Conservation (phyloP, 2,329 filamentous ascomycete genomes). For the Aspergillus puulaauensis region DNA sequence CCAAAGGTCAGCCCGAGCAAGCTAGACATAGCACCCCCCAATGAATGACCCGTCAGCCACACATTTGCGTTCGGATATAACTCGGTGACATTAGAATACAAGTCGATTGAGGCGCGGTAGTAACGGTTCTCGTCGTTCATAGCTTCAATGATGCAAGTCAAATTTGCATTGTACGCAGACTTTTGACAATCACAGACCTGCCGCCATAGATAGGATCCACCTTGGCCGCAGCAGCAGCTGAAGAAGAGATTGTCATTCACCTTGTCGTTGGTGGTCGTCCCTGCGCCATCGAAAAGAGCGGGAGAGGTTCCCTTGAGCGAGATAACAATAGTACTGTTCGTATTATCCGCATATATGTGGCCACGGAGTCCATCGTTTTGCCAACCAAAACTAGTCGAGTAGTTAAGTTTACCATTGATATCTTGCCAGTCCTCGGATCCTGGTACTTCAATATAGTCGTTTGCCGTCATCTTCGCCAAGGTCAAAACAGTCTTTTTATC, state of each 20-base stretch:
- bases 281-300: slow-evolving; percentile 93
- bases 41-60: slow-evolving; percentile 89
- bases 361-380: slow-evolving; percentile 83
- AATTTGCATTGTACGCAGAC: slow-evolving; percentile 84
- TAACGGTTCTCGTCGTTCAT: slow-evolving; percentile 83
- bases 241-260: slow-evolving; percentile 97
- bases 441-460: slow-evolving; percentile 80
- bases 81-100: slow-evolving; percentile 89
- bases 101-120: slow-evolving; percentile 81
- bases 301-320: slow-evolving; percentile 88
- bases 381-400: slow-evolving; percentile 90
- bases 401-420: slow-evolving; percentile 76
- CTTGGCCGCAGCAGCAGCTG: slow-evolving; percentile 94
- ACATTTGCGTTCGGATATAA: slow-evolving; percentile 81
- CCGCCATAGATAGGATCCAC: slow-evolving; percentile 84
- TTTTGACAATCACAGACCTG: slow-evolving; percentile 93
- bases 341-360: slow-evolving; percentile 86
- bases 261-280: slow-evolving; percentile 96
- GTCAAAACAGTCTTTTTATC: slow-evolving; percentile 82
- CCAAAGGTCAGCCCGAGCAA: slow-evolving; percentile 89
- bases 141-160: slow-evolving; percentile 77
- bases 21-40: slow-evolving; percentile 87
- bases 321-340: slow-evolving; percentile 84
- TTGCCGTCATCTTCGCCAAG: slow-evolving; percentile 82
- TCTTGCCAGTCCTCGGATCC: slow-evolving; percentile 78